phyloP scores from a whole-genome alignment of 2,329 filamentous ascomycete genomes.

The Hypoxylon sp. region DNA sequence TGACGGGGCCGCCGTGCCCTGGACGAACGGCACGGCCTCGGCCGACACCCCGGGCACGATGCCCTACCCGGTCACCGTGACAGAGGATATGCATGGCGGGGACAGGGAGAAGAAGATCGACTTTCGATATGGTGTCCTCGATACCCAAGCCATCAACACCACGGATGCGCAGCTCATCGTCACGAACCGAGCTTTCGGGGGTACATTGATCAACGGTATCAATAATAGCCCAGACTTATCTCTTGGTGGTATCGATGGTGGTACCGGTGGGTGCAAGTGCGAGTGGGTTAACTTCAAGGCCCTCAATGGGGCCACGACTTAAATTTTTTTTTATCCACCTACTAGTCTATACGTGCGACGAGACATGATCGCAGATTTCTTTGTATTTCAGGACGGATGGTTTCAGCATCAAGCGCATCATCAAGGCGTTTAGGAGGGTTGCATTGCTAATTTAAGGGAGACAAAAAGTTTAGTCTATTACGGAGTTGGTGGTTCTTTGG shows the following conservation, averaged over 20 bases:
- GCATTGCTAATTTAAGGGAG: too few species aligned
- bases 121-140: constrained; percentile 62
- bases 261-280: constrained; percentile 69
- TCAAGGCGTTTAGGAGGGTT: too few species aligned
- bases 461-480: too few species aligned
- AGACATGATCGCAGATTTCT: too few species aligned
- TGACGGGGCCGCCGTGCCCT: constrained; percentile 32
- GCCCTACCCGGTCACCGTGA: constrained; percentile 70
- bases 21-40: constrained; percentile 42
- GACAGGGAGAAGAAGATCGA: constrained; percentile 60
- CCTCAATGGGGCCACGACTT: constrained; percentile 5
- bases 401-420: too few species aligned
- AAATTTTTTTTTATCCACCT: too few species aligned
- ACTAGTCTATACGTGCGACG: too few species aligned
- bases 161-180: constrained; percentile 55
- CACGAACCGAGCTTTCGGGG: constrained; percentile 61
- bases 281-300: constrained; percentile 64
- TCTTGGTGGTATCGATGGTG: constrained; percentile 70
- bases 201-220: constrained; percentile 62
- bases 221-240: constrained; percentile 52
- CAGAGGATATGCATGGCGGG: constrained; percentile 70
- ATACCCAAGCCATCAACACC: constrained; percentile 55
- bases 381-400: too few species aligned
- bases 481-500: too few species aligned
- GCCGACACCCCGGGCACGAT: constrained; percentile 63